Base-by-base conservation (phyloP, 768 basidiomycete species). In the Leccinellum albellum region DNA sequence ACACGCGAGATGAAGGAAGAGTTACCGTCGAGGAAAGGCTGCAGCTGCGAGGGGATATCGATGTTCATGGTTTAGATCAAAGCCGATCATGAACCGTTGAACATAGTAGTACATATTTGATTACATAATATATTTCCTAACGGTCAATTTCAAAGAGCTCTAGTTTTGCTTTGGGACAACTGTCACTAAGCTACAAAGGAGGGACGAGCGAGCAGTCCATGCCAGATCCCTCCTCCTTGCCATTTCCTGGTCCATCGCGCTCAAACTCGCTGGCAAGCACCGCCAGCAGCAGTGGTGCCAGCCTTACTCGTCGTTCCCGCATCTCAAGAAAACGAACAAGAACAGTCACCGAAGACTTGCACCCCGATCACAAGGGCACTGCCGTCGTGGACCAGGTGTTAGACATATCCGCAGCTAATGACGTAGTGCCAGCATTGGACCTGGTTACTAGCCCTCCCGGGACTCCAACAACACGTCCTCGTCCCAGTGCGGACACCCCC, bases 301-400 rank as follows among this genome's bases (percentile, higher is more conserved):
- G 79, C 63, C 79, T 86, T 48, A 67, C 77, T 32, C 81, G 84
- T 60, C 79, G 82, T 48, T 72, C 72, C 24, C 69, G 71, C 45
- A 71, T 80, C 58, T 79, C 77, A 45, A 75, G 82, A 65, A 74
- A 79, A 59, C 81, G 84, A 70, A 82, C 82, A 51, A 76, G 69
- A 66, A 83, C 84, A 23, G 71, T 80, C 54, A 80, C 78, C 67
- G 72, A 47, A 55, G 59, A 53, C 61, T 70, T 59, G 58, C 57
- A 47, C 57, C 53, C 44, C 57, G 71, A 74, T 53, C 64, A 63
- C 23, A 37, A 50, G 33, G 15, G 21, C 23, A 23, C 53, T 6
- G 61, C 51, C 9, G 59, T 57, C 42, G 60, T 45, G 21, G 65
- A 68, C 35, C 55, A 60, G 42, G 67, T 72, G 12, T 21, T 72